Conservation (phyloP, 495 filamentous ascomycete genomes). For the Barbatosphaeria neglecta region DNA sequence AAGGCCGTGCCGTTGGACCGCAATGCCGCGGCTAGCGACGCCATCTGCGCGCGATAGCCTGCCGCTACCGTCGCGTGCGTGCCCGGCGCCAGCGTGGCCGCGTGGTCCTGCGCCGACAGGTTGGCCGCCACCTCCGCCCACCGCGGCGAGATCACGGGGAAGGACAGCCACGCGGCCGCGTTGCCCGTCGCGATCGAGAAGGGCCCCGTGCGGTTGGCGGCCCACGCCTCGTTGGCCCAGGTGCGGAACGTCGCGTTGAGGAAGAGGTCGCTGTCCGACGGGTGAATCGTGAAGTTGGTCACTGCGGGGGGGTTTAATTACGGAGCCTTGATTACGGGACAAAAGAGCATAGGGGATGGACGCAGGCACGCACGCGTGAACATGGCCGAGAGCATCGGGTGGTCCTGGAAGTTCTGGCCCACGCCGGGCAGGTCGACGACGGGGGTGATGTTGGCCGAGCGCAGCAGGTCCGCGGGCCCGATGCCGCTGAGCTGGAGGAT, state of each 20-base stretch:
- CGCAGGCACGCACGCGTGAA: constrained; percentile 19
- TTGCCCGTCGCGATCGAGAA: constrained; percentile 31
- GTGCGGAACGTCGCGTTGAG: constrained; percentile 23
- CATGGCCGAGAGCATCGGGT: constrained; percentile 23
- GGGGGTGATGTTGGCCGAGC: constrained; percentile 27
- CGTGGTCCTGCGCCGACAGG: constrained; percentile 24
- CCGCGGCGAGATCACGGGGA: constrained; percentile 30
- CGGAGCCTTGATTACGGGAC: neutral
- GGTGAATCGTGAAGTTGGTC: constrained; percentile 17
- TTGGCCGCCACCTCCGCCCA: constrained; percentile 18
- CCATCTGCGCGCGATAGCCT: constrained; percentile 35
- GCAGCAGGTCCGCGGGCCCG: constrained; percentile 32
- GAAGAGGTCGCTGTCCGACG: constrained; percentile 21
- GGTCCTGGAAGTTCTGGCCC: constrained; percentile 49
- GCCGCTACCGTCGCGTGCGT: constrained; percentile 27
- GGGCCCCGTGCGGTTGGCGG: constrained; percentile 28
- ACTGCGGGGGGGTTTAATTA: constrained; percentile 8
- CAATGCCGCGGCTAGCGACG: constrained; percentile 24
- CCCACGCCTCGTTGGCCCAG: constrained; percentile 24
- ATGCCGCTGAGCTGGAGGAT: constrained; percentile 45
- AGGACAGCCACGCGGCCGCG: constrained; percentile 31
- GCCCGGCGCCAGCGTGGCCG: constrained; percentile 19
- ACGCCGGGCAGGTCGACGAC: constrained; percentile 41
- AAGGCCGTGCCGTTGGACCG: constrained; percentile 27
- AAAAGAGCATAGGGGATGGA: neutral